Evolutionary conservation across 2,329 filamentous ascomycete species (phyloP), one percentile per base, ranked within the genome.

Genomic region (Aspergillus jensenii): DNA sequence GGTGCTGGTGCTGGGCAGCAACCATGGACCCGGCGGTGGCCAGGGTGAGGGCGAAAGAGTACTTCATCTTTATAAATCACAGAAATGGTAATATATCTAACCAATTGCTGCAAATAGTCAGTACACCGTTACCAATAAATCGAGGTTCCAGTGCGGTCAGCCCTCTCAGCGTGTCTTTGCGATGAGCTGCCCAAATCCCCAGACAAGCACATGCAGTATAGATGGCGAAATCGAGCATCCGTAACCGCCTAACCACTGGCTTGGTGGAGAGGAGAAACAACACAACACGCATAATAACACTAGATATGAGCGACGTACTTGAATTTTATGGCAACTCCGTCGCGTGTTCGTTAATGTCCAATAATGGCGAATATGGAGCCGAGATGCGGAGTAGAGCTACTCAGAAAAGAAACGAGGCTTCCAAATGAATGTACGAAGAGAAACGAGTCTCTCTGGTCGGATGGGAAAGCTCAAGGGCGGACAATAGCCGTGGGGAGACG

Each of bases 21-120:
- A 71, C 76, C 58, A 79, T 63, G 56, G 75, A 71, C 55, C 76
- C 75, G 58, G 76, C 75, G 58, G 78, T 77, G 54, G 76, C 75
- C 58, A 79, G 68, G 59, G 74, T 73, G 33, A 74, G 57, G 58
- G 72, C 69, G 67, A 74, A 62, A 33, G 73, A 67, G 64, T 72
- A 70, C 72, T 77, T 77, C 76, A 77, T 78, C 61, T 63, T 68
- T 56, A 39, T 60, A 55, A 37, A 54, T 56, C 55, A 52, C 40
- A 47, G 23, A 51, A 37, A 58, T 46, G 40, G 14, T 21, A 41
- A 43, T n/a, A 48, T 44, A 57, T 48, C 43, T 54, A 54, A 31
- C 17, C 31, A 40, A 39, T 53, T 46, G 40, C 44, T 54, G 8
- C 9, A 19, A 31, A 7, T n/a, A n/a, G 52, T 54, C 35, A 54